A percentile compares a stretch with the other conserved stretches of the same genome.
Conservation (phyloP, 495 filamentous ascomycete genomes). For the Usnea hakonensis region DNA sequence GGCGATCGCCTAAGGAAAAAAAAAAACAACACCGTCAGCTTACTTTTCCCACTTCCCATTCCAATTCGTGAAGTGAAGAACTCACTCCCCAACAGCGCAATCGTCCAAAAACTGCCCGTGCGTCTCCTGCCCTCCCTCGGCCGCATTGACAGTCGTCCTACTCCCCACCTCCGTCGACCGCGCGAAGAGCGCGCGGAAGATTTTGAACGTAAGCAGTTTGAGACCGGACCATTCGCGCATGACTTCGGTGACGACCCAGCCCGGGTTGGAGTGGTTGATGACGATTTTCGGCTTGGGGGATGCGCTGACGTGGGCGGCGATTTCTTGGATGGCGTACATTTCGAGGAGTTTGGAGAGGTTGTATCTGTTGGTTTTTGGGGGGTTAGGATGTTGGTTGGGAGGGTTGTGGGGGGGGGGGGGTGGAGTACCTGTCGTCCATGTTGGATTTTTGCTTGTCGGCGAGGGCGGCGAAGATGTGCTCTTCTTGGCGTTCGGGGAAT, state of each 20-base stretch:
- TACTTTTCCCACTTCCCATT: neutral
- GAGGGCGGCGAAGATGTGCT: slow-evolving; percentile 26
- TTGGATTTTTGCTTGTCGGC: slow-evolving; percentile 22
- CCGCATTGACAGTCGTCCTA: slow-evolving; percentile 35
- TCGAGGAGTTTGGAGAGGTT: slow-evolving; percentile 32
- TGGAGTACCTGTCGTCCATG: slow-evolving; percentile 28
- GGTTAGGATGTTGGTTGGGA: neutral
- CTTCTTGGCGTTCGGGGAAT: slow-evolving; percentile 28
- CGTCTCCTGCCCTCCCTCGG: slow-evolving; percentile 27
- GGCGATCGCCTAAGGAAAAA: slow-evolving; percentile 12
- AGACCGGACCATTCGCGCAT: slow-evolving; percentile 22
- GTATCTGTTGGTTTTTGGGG: slow-evolving; percentile 26
- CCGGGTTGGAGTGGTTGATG: slow-evolving; percentile 29
- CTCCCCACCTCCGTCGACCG: slow-evolving; percentile 36
- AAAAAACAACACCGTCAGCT: no score
- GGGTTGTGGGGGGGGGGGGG: neutral
- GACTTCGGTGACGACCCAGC: slow-evolving; percentile 27
- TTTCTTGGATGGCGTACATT: slow-evolving; percentile 26
- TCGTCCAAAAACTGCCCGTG: slow-evolving; percentile 35
- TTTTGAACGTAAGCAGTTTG: neutral
- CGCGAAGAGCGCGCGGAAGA: slow-evolving; percentile 9
- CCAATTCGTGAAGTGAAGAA: neutral
- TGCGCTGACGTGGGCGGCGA: slow-evolving; percentile 26
- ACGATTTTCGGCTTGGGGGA: slow-evolving; percentile 28
- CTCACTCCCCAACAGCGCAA: slow-evolving; percentile 13